Evolutionary conservation across 2,329 filamentous ascomycete species (phyloP), one percentile per base, ranked within the genome.

Genomic region (Aspergillus sp.): DNA sequence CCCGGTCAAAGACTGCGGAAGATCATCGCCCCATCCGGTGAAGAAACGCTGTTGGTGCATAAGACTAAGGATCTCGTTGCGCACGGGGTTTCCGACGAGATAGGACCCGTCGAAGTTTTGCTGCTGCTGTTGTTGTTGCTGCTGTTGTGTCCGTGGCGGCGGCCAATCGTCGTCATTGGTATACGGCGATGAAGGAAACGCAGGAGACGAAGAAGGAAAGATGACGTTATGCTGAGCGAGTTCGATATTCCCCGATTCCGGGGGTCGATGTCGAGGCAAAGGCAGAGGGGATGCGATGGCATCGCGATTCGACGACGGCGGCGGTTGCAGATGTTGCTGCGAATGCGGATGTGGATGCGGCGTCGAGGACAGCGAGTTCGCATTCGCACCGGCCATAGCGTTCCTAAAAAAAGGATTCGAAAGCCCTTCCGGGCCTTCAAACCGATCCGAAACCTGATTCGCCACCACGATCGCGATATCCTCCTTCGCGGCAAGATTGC

Each of bases 21-120:
- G 26, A 29, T 29, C 82, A 73, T 96, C 91, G 22, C 94, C 92
- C 94, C 95, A 97, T 63, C 95, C 93, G 4, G 93, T 96, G 77
- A 97, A 96, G 86, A 93, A 97, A 49, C 90, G 85, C 74, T 97
- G 92, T 76, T 98, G 94, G 75, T 97, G 90, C 67, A 96, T 89
- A 9, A 97, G 84, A 32, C 86, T 84, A 42, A 97, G 81, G 0
- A 88, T 85, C 12, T 85, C 82, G 47, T 71, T 73, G 18, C 73
- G 72, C 16, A 68, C 67, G 2, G 73, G 68, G 45, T 76, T 60
- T 69, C 75, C 51, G 71, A 83, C 49, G 72, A 76, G 36, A 73
- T 76, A 71, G 65, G 70, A 65, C 22, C 72, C 69, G 63, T 72
- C 62, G 63, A 69, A 70, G 57, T 62, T 60, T 42, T 63, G 60